phyloP scores from a whole-genome alignment of 495 filamentous ascomycete species.

The Daldinia bambusicola region DNA sequence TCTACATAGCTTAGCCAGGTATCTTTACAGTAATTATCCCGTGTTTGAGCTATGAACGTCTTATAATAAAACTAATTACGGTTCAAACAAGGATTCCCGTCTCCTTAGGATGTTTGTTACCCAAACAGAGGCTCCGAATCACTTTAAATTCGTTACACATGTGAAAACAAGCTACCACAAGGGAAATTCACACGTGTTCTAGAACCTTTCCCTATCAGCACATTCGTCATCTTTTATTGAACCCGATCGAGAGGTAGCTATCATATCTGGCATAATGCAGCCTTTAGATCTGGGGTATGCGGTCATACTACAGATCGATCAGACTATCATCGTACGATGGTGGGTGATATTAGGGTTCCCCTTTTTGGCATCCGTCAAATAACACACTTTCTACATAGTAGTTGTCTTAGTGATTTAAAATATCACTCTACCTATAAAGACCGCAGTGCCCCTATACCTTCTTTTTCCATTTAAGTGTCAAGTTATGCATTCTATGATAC shows the following conservation, averaged over 20 bases:
- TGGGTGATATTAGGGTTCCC: slow-evolving; percentile 13
- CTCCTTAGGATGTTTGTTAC: not conserved
- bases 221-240: slow-evolving; percentile 32
- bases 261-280: slow-evolving; percentile 25
- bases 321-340: slow-evolving; percentile 33
- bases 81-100: not conserved
- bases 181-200: not conserved
- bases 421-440: not conserved
- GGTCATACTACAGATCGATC: slow-evolving; percentile 34
- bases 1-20: not conserved
- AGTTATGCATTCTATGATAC: not conserved
- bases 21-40: not conserved
- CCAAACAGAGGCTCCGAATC: not conserved
- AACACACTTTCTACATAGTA: not conserved
- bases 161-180: not conserved
- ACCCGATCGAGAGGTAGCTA: slow-evolving; percentile 24
- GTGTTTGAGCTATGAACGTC: not conserved
- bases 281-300: slow-evolving; percentile 30
- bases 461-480: not conserved
- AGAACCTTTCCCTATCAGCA: slow-evolving; percentile 30
- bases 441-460: not conserved
- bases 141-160: not conserved
- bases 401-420: not conserved
- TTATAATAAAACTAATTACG: slow-evolving; percentile 1
- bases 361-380: slow-evolving; percentile 27